A percentile compares a stretch with the other conserved stretches of the same genome.
Evolutionary conservation across 441 rosid species (phyloP).

Genomic region (Viola pubescens): DNA sequence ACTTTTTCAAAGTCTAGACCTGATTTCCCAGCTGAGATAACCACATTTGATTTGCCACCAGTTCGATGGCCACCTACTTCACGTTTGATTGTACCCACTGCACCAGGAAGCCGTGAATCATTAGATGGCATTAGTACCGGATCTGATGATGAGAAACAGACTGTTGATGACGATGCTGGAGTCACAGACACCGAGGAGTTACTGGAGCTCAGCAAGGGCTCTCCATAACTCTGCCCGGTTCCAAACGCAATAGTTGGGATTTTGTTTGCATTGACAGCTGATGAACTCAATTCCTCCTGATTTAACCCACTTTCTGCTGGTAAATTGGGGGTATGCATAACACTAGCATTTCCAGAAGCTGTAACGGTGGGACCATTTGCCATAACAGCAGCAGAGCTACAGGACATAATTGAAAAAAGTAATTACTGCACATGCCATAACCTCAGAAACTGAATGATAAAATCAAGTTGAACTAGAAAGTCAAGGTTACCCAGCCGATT

Average conservation of each 20-base stretch:
- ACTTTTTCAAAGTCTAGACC: constrained; percentile 25
- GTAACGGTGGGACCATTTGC: constrained; percentile 42
- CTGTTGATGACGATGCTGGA: constrained; percentile 48
- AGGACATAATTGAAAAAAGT: constrained; percentile 18
- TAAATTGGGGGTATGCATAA: constrained; percentile 22
- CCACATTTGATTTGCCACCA: constrained; percentile 34
- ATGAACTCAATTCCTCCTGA: constrained; percentile 33
- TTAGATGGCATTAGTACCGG: constrained; percentile 47
- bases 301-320: constrained; percentile 28
- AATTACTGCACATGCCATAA: constrained; percentile 9
- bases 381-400: constrained; percentile 39
- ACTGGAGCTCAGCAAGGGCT: constrained; percentile 29
- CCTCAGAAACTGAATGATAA: constrained; percentile 6
- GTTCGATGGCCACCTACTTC: constrained; percentile 39
- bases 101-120: constrained; percentile 32
- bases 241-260: constrained; percentile 31
- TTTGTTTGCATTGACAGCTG: constrained; percentile 35
- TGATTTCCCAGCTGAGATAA: constrained; percentile 36
- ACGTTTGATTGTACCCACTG: constrained; percentile 40
- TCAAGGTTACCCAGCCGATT: constrained; percentile 41
- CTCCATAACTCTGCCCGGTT: constrained; percentile 28
- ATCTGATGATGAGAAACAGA: constrained; percentile 55
- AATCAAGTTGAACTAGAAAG: constrained; percentile 6
- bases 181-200: constrained; percentile 29
- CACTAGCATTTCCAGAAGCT: constrained; percentile 37